Conservation (phyloP, 139 green algal genomes). For the Chlamydomonas sp. region DNA sequence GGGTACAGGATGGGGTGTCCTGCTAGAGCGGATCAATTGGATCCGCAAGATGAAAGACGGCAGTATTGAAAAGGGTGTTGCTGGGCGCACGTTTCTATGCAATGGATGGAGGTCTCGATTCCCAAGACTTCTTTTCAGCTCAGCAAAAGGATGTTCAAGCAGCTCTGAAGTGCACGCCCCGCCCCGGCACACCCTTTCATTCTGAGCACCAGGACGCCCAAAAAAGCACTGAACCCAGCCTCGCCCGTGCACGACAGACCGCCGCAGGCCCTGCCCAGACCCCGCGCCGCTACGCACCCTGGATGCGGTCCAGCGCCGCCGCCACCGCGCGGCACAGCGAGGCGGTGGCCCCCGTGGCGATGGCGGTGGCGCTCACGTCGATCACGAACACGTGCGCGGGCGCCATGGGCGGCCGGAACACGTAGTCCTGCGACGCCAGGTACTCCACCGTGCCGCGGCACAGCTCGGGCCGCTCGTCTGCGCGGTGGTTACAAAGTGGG, state of each 20-base stretch:
- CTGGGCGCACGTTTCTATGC: too few relatives aligned
- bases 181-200: too few relatives aligned
- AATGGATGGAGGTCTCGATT: too few relatives aligned
- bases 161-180: too few relatives aligned
- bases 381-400: conserved; percentile 89
- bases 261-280: neutral
- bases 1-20: neutral
- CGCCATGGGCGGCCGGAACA: conserved; percentile 79
- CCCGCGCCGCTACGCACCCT: conserved; percentile 54
- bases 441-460: conserved; percentile 81
- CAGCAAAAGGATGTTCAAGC: too few relatives aligned
- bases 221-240: neutral
- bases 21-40: too few relatives aligned
- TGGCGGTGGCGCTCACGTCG: conserved; percentile 73
- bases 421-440: conserved; percentile 71
- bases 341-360: conserved; percentile 72
- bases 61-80: too few relatives aligned
- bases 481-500: conserved; percentile 18
- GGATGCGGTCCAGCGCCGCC: conserved; percentile 72
- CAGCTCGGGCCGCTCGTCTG: conserved; percentile 79
- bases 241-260: too few relatives aligned
- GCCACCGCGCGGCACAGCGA: conserved; percentile 74
- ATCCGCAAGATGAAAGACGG: too few relatives aligned
- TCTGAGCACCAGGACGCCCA: too few relatives aligned
- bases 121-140: too few relatives aligned